Evolutionary conservation across 1,284 basidiomycete genomes (phyloP), one percentile per base, ranked within the genome.

Genomic region (Meira miltonrushii): DNA sequence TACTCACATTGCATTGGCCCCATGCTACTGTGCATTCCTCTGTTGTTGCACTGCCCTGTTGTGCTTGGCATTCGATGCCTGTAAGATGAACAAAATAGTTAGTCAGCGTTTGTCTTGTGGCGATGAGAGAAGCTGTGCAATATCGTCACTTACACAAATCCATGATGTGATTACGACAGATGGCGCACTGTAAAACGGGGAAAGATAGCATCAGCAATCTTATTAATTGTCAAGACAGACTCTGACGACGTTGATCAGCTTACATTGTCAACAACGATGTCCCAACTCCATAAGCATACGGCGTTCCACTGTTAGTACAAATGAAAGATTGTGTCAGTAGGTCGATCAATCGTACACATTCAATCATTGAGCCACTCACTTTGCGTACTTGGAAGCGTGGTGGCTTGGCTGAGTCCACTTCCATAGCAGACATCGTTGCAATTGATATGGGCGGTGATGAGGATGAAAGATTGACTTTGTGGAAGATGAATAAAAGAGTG

Each of bases 21-120:
- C 94, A 99, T 1, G 95, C 95, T 4, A 95, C 94, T 60, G 94
- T 97, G 78, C 95, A 98, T 75, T 97, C 94, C 75, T 97, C 94
- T 69, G 87, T 92, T 11, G 90, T 92, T 12, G 92, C 89, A 21
- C 91, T 94, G 9, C 93, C 90, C 79, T 97, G 95, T 80, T 98
- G 98, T 40, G 95, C 95, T 80, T 99, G 95, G 79, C 95, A 99
- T 79, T 99, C 95, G 79, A 99, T 99, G 82, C 94, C 46, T 48
- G 23, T 21, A 93, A 96, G 73, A 9, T 47, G 19, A 38, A 57
- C 54, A 10, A 46, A 21, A 39, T 39, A 44, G 43, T 4, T 5
- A 6, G 19, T 43, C 19, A 15, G 46, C 13, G 3, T 48, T 17
- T 48, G 46, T 15, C 40, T 43, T 15, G 40, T 19, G 19, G 40